Conservation (phyloP, 2,329 filamentous ascomycete genomes). For the Orbilia brochopaga region DNA sequence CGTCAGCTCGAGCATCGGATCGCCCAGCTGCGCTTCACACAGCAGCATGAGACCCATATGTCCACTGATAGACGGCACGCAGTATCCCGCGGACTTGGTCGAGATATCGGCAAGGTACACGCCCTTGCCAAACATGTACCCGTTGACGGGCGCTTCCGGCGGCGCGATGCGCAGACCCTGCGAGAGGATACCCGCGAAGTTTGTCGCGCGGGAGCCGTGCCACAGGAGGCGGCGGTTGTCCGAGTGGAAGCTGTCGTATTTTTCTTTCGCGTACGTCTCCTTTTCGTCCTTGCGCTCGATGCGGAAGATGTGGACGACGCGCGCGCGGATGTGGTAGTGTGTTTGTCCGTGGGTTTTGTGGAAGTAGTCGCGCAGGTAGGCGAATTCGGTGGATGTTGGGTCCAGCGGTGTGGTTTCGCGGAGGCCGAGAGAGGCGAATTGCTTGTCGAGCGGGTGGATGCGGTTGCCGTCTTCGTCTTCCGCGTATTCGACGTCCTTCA, state of each 20-base stretch:
- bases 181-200: constrained; percentile 84
- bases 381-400: constrained; percentile 67
- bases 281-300: constrained; percentile 77
- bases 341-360: constrained; percentile 70
- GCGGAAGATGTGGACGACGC: constrained; percentile 78
- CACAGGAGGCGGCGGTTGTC: constrained; percentile 78
- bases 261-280: constrained; percentile 69
- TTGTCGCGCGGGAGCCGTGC: constrained; percentile 84
- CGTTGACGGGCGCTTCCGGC: constrained; percentile 76
- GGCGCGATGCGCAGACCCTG: constrained; percentile 91
- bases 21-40: constrained; percentile 81
- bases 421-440: constrained; percentile 73
- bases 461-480: constrained; percentile 61
- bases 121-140: constrained; percentile 90
- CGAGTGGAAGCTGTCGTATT: constrained; percentile 60
- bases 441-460: constrained; percentile 72
- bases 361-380: constrained; percentile 71
- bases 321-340: constrained; percentile 64
- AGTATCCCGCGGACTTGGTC: constrained; percentile 82
- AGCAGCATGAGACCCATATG: constrained; percentile 76
- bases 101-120: constrained; percentile 87
- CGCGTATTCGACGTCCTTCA: constrained; percentile 69
- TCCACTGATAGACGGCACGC: constrained; percentile 67
- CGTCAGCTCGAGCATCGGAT: constrained; percentile 72
- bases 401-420: constrained; percentile 77